Conservation (phyloP, 257 asterid genomes). For the Ligustrum vulgare region DNA sequence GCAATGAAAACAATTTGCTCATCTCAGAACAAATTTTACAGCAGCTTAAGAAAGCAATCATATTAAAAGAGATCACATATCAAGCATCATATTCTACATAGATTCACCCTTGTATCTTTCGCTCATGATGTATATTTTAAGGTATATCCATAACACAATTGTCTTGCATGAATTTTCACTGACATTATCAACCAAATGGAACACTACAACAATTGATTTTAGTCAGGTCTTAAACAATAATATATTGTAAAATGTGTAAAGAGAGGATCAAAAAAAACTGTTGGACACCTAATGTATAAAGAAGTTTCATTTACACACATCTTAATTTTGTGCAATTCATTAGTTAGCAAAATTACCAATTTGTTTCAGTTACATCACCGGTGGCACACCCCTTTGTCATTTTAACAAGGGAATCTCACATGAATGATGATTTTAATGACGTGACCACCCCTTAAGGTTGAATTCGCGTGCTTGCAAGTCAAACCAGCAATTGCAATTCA, state of each 20-base stretch:
- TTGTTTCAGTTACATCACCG: not conserved
- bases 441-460: not conserved
- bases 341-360: not conserved
- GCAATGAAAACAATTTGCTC: conserved; percentile 39
- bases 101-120: not conserved
- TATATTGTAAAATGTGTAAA: not conserved
- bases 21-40: conserved; percentile 18
- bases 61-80: not conserved
- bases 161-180: not conserved
- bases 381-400: not conserved
- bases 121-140: not conserved
- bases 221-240: not conserved
- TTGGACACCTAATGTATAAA: not conserved
- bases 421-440: not conserved
- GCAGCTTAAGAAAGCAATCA: not conserved
- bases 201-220: not conserved
- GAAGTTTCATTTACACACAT: not conserved
- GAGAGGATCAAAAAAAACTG: not conserved
- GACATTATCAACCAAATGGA: not conserved
- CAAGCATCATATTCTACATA: not conserved
- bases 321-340: not conserved
- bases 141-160: not conserved
- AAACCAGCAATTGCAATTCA: not conserved
- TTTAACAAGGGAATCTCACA: not conserved
- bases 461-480: not conserved